Conservation (phyloP, 2,329 filamentous ascomycete genomes). For the Penicillium italicum region DNA sequence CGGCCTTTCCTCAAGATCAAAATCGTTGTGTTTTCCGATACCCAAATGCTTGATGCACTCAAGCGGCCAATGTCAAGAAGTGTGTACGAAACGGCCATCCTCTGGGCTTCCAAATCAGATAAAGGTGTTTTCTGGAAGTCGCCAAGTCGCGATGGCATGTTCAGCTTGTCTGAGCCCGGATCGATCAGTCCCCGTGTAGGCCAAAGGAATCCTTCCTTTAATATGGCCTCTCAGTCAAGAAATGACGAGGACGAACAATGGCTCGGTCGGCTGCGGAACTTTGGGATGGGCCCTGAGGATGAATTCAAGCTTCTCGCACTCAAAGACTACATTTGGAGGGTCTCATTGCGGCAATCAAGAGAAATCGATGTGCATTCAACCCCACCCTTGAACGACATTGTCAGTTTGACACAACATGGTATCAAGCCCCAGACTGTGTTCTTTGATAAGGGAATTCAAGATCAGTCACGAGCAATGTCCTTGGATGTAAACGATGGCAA, state of each 20-base stretch:
- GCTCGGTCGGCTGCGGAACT: slow-evolving; percentile 77
- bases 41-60: slow-evolving; percentile 72
- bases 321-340: slow-evolving; percentile 85
- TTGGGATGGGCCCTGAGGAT: slow-evolving; percentile 77
- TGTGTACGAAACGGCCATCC: slow-evolving; percentile 78
- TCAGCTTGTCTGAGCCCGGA: slow-evolving; percentile 62
- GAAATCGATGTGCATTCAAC: slow-evolving; percentile 36
- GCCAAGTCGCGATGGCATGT: slow-evolving; percentile 65
- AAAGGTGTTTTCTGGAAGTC: slow-evolving; percentile 85
- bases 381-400: slow-evolving; percentile 62
- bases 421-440: slow-evolving; percentile 86
- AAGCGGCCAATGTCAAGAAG: slow-evolving; percentile 75
- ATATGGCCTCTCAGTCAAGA: slow-evolving; percentile 62
- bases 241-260: slow-evolving; percentile 95
- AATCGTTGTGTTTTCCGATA: slow-evolving; percentile 66
- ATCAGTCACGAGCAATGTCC: slow-evolving; percentile 39
- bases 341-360: slow-evolving; percentile 67
- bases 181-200: slow-evolving; percentile 54
- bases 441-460: slow-evolving; percentile 71
- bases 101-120: slow-evolving; percentile 80
- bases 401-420: slow-evolving; percentile 70
- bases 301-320: slow-evolving; percentile 85
- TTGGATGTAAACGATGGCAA: slow-evolving; percentile 28
- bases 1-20: slow-evolving; percentile 75
- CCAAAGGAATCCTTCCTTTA: slow-evolving; percentile 40